A percentile compares a stretch with the other conserved stretches of the same genome.
phyloP scores from a whole-genome alignment of 169 alveolate species.

The Plasmodium fragile region DNA sequence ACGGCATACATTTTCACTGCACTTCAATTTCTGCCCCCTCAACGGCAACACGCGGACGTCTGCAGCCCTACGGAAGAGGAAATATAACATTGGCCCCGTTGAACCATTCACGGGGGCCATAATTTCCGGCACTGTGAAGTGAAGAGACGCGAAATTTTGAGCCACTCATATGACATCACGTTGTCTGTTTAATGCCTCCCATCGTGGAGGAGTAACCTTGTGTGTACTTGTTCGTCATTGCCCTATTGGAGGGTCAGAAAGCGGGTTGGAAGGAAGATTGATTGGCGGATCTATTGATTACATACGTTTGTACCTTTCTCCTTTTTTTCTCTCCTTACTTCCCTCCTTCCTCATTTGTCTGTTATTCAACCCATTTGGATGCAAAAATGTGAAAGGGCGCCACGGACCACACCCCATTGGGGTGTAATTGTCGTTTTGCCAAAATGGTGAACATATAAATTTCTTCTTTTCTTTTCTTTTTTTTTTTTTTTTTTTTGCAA shows the following conservation, averaged over 20 bases:
- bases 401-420: constrained; percentile 6
- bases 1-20: background rate
- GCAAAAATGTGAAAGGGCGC: background rate
- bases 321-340: background rate
- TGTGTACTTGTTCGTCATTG: background rate
- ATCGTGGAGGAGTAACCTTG: background rate
- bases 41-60: background rate
- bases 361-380: background rate
- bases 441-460: constrained; percentile 5
- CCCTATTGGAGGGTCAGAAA: background rate
- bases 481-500: background rate
- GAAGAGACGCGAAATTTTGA: background rate
- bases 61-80: constrained; percentile 39
- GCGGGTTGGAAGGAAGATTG: background rate
- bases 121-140: constrained; percentile 16
- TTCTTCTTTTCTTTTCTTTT: background rate
- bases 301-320: background rate
- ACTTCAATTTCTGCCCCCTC: background rate
- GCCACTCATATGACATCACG: background rate
- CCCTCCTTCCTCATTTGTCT: background rate
- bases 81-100: constrained; percentile 31
- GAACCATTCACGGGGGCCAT: constrained; percentile 64
- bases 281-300: background rate
- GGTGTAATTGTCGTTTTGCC: background rate
- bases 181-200: background rate